Conservation (phyloP, 164 flowering plant species). For the Cinnamomum micranthum region DNA sequence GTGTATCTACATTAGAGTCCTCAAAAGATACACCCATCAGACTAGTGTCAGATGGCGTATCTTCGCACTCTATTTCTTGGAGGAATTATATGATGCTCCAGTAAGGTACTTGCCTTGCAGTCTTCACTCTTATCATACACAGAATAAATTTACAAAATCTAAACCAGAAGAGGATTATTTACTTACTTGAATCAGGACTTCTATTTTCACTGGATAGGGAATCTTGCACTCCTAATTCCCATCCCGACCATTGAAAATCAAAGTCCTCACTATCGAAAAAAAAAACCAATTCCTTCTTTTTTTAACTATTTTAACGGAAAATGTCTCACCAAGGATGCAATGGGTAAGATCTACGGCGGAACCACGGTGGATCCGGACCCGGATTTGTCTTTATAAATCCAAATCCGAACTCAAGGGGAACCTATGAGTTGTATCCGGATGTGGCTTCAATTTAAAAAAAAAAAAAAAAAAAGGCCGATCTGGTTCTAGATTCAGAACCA, state of each 20-base stretch:
- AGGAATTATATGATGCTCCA: background rate
- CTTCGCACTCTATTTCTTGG: background rate
- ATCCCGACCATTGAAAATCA: background rate
- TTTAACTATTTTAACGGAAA: too few relatives aligned
- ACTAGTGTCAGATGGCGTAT: background rate
- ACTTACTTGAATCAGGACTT: background rate
- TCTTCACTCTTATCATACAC: background rate
- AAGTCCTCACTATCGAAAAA: too few relatives aligned
- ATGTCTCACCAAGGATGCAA: too few relatives aligned
- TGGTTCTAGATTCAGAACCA: too few relatives aligned
- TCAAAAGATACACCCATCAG: constrained; percentile 1
- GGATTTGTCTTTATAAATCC: too few relatives aligned
- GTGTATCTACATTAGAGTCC: constrained; percentile 14
- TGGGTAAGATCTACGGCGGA: too few relatives aligned
- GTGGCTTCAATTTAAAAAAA: too few relatives aligned
- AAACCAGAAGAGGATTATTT: background rate
- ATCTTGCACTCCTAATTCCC: background rate
- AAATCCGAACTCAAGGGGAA: too few relatives aligned
- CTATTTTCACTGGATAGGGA: background rate
- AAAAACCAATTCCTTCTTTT: too few relatives aligned
- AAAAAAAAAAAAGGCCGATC: too few relatives aligned
- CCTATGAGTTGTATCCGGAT: too few relatives aligned
- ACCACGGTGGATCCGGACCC: too few relatives aligned
- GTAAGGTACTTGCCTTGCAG: background rate
- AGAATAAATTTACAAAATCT: background rate